Evolutionary conservation across 768 basidiomycete species (phyloP).

Genomic region (Chalciporus pseudorubinellus): DNA sequence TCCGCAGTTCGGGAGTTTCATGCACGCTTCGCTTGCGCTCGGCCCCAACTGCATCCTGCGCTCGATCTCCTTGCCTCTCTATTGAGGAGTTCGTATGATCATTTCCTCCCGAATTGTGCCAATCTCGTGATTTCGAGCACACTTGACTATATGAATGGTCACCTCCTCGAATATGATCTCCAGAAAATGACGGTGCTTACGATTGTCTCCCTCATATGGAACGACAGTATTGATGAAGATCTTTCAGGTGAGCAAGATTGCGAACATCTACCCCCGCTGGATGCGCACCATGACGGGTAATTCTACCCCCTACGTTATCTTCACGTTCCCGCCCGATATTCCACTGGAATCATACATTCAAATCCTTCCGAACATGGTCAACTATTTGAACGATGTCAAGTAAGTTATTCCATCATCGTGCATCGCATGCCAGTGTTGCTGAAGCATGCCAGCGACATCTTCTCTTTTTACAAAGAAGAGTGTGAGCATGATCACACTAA

Average conservation of each 20-base stretch:
- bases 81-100: constrained; percentile 1
- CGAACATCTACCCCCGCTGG: constrained; percentile 4
- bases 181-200: neutral
- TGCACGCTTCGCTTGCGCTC: neutral
- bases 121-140: constrained; percentile 6
- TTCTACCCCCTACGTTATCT: constrained; percentile 1
- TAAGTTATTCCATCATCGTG: neutral
- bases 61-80: neutral
- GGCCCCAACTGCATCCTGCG: neutral
- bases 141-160: neutral
- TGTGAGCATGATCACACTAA: neutral
- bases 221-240: neutral
- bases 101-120: constrained; percentile 3
- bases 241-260: neutral
- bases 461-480: constrained; percentile 7
- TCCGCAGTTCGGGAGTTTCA: constrained; percentile 4
- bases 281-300: constrained; percentile 4
- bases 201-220: neutral
- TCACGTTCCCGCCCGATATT: constrained; percentile 6
- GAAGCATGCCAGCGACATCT: neutral
- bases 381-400: constrained; percentile 6
- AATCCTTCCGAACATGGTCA: constrained; percentile 7
- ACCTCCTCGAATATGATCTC: constrained; percentile 1
- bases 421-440: neutral
- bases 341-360: constrained; percentile 2